Base-by-base conservation (phyloP, 306 rosid genomes). In the apple (Malus domestica) region DNA sequence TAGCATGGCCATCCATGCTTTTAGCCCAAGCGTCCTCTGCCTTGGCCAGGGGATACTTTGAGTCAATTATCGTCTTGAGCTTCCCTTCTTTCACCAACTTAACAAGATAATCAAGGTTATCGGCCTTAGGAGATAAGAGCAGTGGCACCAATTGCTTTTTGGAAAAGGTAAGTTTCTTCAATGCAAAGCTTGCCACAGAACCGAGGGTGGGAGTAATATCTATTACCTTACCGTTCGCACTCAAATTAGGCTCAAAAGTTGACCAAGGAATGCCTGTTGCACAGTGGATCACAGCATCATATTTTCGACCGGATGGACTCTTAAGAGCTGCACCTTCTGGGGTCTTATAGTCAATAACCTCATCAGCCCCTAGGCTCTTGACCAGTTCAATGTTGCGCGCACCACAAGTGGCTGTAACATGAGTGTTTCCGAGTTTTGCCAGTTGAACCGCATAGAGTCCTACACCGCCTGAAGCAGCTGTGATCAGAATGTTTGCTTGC, bases 391-490 rank as follows among this genome's bases (percentile, higher is more conserved):
- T 70, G 87, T 93, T 93, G 74, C 93, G 90, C 19, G 91, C 88
- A 25, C 97, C 96, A 45, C 97, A 93, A 0, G 98, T 93, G 75
- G 97, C 91, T 0, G 97, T 93, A 65, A 93, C 97, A 6, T 90
- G 92, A 23, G 92, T 76, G 85, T 91, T 91, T 49, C 90, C 92
- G 0, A 93, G 90, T 88, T 93, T 93, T 23, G 98, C 93, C 1
- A 93, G 68, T 72, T 93, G 98, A 67, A 93, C 87, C 0, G 93
- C 96, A 18, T 91, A 89, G 60, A 87, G 96, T 10, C 97, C 98
- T 18, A 88, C 96, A 18, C 98, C 98, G 3, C 98, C 98, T 2
- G 91, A 93, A 61, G 97, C 96, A 16, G 96, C 98, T 15, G 98
- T 93, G 66, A 93, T 18, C 81, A 93, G 80, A 69, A 93, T 62